Evolutionary conservation across 148 eudicot genomes (phyloP).

Genomic region (Bassia scoparia): DNA sequence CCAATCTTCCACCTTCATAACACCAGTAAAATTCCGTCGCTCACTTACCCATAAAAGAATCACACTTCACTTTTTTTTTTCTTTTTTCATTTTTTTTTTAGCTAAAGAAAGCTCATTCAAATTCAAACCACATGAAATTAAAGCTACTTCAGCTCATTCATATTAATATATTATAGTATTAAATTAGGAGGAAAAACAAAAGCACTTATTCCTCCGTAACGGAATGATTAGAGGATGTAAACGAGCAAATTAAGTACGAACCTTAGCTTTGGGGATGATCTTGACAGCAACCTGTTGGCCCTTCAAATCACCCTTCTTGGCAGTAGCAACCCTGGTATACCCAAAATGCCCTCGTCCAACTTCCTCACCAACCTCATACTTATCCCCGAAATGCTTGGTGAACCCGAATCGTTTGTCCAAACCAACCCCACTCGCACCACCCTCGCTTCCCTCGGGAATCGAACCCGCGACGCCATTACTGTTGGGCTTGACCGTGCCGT

Average conservation of each 20-base stretch:
- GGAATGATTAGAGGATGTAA: not conserved
- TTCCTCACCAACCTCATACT: conserved; percentile 89
- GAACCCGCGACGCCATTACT: conserved; percentile 26
- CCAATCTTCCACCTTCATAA: conserved; percentile 5
- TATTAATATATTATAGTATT: not conserved
- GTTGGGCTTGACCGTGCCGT: conserved; percentile 64
- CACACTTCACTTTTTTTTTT: too few relatives aligned
- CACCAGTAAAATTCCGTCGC: conserved; percentile 6
- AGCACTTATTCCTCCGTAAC: too few relatives aligned
- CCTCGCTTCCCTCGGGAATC: conserved; percentile 46
- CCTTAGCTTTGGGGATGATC: conserved; percentile 86
- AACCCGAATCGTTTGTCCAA: conserved; percentile 86
- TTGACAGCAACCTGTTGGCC: conserved; percentile 85
- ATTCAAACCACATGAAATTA: not conserved
- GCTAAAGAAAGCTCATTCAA: conserved; percentile 20
- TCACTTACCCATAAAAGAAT: not conserved
- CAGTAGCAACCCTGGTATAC: conserved; percentile 69
- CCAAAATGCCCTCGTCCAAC: conserved; percentile 99
- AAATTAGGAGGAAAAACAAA: not conserved
- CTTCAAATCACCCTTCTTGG: conserved; percentile 71
- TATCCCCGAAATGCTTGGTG: conserved; percentile 54
- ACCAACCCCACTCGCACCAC: conserved; percentile 25
- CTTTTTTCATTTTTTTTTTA: too few relatives aligned
- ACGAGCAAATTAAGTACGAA: conserved; percentile 4
- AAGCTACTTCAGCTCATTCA: not conserved